Evolutionary conservation across 441 rosid genomes (phyloP).

Genomic region (Cnidoscolus chayamansa): DNA sequence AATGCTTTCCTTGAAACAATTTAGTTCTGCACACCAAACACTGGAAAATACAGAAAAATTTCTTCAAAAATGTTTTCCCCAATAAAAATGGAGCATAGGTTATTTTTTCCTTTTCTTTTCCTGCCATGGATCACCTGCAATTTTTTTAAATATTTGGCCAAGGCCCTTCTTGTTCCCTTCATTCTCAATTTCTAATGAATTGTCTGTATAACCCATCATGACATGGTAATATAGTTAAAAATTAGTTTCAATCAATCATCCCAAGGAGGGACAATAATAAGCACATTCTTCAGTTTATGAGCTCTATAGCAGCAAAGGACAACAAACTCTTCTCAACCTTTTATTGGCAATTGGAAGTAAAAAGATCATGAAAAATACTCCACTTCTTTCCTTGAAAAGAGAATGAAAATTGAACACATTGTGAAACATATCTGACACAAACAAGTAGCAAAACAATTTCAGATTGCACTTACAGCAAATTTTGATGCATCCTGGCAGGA

Average conservation of each 20-base stretch:
- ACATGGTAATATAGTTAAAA: no score
- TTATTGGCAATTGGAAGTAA: background rate
- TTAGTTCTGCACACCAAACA: no score
- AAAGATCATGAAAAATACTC: background rate
- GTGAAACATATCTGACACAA: background rate
- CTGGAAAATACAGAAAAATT: no score
- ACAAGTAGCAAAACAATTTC: background rate
- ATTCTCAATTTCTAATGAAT: background rate
- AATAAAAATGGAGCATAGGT: no score
- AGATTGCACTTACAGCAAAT: slow-evolving; percentile 62
- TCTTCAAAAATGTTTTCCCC: no score
- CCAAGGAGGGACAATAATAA: background rate
- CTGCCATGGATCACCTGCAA: background rate
- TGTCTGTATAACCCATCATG: background rate
- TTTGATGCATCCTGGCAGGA: slow-evolving; percentile 77
- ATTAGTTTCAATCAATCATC: background rate
- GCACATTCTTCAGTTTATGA: background rate
- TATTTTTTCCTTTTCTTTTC: background rate
- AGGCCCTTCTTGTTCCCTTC: background rate
- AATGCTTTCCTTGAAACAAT: no score
- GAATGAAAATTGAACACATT: background rate
- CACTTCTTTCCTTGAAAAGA: background rate
- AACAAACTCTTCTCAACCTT: background rate
- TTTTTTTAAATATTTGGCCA: background rate
- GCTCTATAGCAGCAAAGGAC: background rate